Base-by-base conservation (phyloP, 148 eudicot species). In the Salicornia ramosissima region DNA sequence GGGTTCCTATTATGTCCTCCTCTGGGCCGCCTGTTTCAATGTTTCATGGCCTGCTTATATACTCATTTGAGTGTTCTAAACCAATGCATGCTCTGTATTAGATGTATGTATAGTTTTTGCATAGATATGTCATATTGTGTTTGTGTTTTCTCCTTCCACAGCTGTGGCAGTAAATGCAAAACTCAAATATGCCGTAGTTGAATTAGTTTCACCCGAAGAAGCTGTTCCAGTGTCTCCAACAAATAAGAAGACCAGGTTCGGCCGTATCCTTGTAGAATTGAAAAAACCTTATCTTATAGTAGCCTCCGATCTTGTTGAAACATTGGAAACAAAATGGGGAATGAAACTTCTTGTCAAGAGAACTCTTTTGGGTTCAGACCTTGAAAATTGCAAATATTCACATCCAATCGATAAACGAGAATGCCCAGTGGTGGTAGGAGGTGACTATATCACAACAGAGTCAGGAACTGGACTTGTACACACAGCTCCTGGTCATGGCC, bases 401-500 rank as follows among this genome's bases (percentile, higher is more conserved):
- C 99, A 95, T 77, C 99, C 99, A 55, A 49, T 91, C 62, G 88
- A 86, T 71, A 65, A 82, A 60, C 77, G 86, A 83, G 87, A 87
- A 80, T 95, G 99, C 74, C 96, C 89, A 4, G 96, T 94, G 74
- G 97, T 94, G 52, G 58, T 89, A 39, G 99, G 99, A 30, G 97
- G 97, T 59, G 99, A 94, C 77, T 94, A 94, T 74, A 94, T 94
- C 57, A 94, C 99, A 63, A 94, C 99, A n/a, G 99, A 94, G 71
- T 94, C 99, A 15, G 99, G 99, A 82, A 94, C 99, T 71, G 99
- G 99, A 65, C 87, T 94, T 29, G 99, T 94, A 46, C 99, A 91
- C 81, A 94, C 99, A 39, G 99, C 99, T 65, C 99, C 99, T 12
- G 99, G 99, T 77, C 99, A 94, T 74, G 99, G 99, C 42, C 97